Base-by-base conservation (phyloP, 2,329 filamentous ascomycete genomes). In the Paraphaeosphaeria minitans region DNA sequence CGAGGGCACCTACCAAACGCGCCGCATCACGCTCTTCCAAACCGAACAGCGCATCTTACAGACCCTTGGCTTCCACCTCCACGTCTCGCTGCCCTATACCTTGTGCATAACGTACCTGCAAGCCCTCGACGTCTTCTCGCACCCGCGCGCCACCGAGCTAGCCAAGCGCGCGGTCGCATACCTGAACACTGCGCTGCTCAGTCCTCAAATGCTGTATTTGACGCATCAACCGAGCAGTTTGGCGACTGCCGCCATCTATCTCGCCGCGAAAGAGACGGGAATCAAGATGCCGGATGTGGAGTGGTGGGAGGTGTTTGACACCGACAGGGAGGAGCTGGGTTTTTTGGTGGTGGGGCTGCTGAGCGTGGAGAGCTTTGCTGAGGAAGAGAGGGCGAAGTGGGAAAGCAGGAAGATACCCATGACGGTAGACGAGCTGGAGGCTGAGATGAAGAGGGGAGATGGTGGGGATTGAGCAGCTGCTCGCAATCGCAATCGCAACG, bases 291-390 rank as follows among this genome's bases (percentile, higher is more conserved):
- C 94, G 0, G 90, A 90, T 63, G 86, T 85, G 49, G 89, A 92
- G 63, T 99, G 95, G 95, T 99, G 95, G 95, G 93, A 97, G 77
- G 92, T 98, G 0, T 98, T 98, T 75, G 95, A 99, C 76, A 91
- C 95, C 8, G 93, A 97, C 69, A 84, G 95, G 52, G 95, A 99
- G 80, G 93, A 97, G 74, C 82, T 99, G 37, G 95, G 95, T 0
- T 98, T 98, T 67, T 78, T 98, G 58, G 93, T 96, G 3, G 91
- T 97, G 12, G 93, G 85, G 0, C 86, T 97, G 84, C 82, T 87
- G 61, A 97, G 93, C 69, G 80, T 96, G 55, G 88, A 90, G 62
- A 87, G 86, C 0, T 92, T 90, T 78, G 86, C 87, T 55, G 78
- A 77, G 59, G 82, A 82, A 43, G 87, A 91, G 69, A 83, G 77